Conservation (phyloP, 345 rosid genomes). For the Pelargonium nanum region DNA sequence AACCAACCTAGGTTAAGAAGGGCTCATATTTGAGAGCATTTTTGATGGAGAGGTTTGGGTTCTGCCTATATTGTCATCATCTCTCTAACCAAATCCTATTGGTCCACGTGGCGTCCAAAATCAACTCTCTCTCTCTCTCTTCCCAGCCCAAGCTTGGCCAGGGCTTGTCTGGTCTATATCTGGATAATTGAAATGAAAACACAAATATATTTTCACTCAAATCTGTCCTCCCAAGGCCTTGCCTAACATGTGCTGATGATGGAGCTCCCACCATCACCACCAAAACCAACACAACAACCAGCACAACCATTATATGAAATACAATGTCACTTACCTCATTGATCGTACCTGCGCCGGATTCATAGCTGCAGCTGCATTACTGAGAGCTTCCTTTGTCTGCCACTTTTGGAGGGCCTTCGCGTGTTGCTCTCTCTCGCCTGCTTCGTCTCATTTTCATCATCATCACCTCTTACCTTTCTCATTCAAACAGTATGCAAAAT, state of each 20-base stretch:
- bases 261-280: slow-evolving; percentile 46
- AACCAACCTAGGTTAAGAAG: too few species aligned
- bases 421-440: slow-evolving; percentile 11
- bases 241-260: slow-evolving; percentile 46
- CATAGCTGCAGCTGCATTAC: slow-evolving; percentile 30
- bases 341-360: slow-evolving; percentile 9
- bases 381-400: slow-evolving; percentile 50
- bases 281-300: slow-evolving; percentile 27
- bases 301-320: slow-evolving; percentile 11
- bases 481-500: slow-evolving; percentile 25
- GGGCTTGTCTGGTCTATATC: slow-evolving; percentile 35
- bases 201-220: slow-evolving; percentile 30
- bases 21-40: too few species aligned
- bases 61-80: too few species aligned
- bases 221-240: slow-evolving; percentile 34
- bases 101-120: slow-evolving; percentile 55
- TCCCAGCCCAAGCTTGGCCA: slow-evolving; percentile 17
- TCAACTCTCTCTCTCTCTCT: slow-evolving; percentile 7
- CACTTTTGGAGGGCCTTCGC: slow-evolving; percentile 30
- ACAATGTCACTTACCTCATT: not conserved
- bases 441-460: too few species aligned
- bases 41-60: too few species aligned
- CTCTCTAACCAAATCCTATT: slow-evolving; percentile 11
- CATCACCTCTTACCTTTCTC: slow-evolving; percentile 13
- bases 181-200: slow-evolving; percentile 43